Evolutionary conservation across 2,329 filamentous ascomycete genomes (phyloP).

Genomic region (Aurifilum marmelostoma): DNA sequence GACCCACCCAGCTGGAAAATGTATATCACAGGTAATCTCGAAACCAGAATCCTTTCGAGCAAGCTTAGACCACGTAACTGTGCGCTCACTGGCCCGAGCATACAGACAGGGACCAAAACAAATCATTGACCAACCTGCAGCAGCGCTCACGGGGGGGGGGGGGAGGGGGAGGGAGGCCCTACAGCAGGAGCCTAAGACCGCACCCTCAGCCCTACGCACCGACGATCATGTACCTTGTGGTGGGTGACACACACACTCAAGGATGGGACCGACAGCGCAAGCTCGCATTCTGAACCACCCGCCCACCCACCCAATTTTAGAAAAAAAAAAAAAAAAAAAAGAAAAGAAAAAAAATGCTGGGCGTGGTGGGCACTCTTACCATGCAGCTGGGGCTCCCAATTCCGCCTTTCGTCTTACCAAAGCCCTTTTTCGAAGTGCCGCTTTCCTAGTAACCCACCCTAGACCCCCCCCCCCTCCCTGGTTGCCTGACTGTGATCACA

Average conservation of each 20-base stretch:
- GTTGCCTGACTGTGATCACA: neutral
- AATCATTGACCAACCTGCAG: neutral
- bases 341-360: no score
- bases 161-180: neutral
- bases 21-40: neutral
- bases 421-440: neutral
- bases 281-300: slow-evolving; percentile 22
- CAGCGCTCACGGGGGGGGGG: neutral
- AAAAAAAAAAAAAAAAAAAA: neutral
- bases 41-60: neutral
- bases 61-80: neutral
- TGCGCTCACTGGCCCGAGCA: slow-evolving; percentile 4
- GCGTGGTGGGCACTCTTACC: neutral
- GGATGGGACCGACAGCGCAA: slow-evolving; percentile 3
- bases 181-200: neutral
- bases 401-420: neutral
- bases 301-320: slow-evolving; percentile 27
- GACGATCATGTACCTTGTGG: slow-evolving; percentile 23
- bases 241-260: slow-evolving; percentile 1
- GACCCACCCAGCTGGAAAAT: slow-evolving; percentile 13
- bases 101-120: neutral
- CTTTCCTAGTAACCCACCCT: neutral
- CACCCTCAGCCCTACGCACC: slow-evolving; percentile 25
- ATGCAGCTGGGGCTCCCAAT: slow-evolving; percentile 4
- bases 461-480: neutral